phyloP scores from a whole-genome alignment of 2,329 filamentous ascomycete species.

The Septoria linicola region DNA sequence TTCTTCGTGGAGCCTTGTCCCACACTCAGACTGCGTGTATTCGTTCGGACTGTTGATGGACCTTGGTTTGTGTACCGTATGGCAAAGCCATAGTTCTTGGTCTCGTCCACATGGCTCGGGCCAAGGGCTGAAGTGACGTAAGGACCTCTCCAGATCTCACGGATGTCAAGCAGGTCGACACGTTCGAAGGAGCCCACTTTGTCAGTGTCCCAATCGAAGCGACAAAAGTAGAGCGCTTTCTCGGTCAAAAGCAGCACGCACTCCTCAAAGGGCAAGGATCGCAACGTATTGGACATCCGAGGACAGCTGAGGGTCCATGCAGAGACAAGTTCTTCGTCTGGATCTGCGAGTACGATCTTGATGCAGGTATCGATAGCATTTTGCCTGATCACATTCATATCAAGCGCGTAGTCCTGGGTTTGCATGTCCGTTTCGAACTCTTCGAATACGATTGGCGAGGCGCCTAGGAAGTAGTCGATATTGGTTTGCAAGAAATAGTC shows the following conservation, averaged over 20 bases:
- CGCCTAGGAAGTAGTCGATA: constrained; percentile 90
- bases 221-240: constrained; percentile 79
- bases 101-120: constrained; percentile 70
- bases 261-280: constrained; percentile 77
- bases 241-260: constrained; percentile 85
- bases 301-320: constrained; percentile 89
- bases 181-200: constrained; percentile 92
- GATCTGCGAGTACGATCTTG: constrained; percentile 76
- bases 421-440: constrained; percentile 95
- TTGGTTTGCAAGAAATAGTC: constrained; percentile 97
- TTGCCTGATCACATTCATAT: constrained; percentile 78
- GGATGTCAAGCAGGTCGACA: constrained; percentile 72
- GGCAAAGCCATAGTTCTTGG: constrained; percentile 79
- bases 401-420: constrained; percentile 86
- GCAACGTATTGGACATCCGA: constrained; percentile 63
- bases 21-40: constrained; percentile 72
- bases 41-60: constrained; percentile 72
- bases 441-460: constrained; percentile 79
- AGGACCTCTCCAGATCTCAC: constrained; percentile 71
- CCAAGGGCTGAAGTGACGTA: constrained; percentile 91
- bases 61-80: constrained; percentile 68
- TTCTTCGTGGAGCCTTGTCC: constrained; percentile 49
- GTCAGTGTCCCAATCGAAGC: constrained; percentile 92
- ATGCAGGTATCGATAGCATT: constrained; percentile 86
- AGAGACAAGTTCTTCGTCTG: constrained; percentile 78